These are phyloP conservation scores for Phaeosphaeria sp. DNA, from an alignment of 2,329 filamentous ascomycete species.

Conservation along the genomic window DNA sequence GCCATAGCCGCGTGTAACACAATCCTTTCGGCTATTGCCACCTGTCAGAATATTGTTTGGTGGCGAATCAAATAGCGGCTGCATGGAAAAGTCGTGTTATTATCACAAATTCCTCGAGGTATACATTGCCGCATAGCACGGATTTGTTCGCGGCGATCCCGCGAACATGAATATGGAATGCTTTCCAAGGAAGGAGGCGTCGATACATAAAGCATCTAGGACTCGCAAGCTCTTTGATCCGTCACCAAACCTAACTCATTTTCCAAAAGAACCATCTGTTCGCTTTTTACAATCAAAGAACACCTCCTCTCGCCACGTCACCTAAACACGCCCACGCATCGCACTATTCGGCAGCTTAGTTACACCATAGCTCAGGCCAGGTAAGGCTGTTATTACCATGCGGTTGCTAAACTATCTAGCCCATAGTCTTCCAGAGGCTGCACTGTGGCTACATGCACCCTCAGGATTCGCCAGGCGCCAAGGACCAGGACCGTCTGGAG, in stretches of 20 bases:
- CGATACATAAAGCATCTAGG: background rate
- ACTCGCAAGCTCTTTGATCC: background rate
- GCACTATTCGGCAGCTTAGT: background rate
- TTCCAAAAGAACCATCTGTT: background rate
- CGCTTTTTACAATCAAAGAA: background rate
- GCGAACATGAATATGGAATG: background rate
- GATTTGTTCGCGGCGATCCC: background rate
- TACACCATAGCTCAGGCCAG: background rate
- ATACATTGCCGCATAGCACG: background rate
- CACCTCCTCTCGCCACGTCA: background rate
- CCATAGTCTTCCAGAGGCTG: background rate
- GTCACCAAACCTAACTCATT: background rate
- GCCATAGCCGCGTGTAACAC: background rate
- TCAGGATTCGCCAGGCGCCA: background rate
- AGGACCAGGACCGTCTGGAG: background rate
- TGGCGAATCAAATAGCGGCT: background rate
- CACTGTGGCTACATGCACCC: background rate
- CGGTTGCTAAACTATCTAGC: conserved; percentile 1
- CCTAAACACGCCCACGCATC: background rate
- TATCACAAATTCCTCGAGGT: background rate
- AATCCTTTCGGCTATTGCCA: background rate
- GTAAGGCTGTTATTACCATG: background rate
- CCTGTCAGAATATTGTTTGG: background rate
- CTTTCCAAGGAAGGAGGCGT: background rate
- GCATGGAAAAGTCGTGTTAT: background rate